Conservation (phyloP, 2,329 filamentous ascomycete genomes). For the Chaetomiaceae sp. region DNA sequence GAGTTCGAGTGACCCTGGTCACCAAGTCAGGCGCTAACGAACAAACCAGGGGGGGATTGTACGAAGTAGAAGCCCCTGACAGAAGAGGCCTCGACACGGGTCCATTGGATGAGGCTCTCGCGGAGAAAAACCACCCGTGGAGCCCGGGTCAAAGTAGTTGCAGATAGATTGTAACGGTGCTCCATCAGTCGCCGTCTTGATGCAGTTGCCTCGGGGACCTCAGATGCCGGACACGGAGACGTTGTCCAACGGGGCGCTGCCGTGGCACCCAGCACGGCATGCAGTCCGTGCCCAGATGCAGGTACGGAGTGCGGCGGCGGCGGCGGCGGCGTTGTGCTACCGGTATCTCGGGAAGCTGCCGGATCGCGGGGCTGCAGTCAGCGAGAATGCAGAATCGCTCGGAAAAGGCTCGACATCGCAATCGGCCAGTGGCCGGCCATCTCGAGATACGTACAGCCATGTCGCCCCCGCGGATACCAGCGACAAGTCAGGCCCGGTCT, state of each 20-base stretch:
- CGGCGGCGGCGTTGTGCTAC: constrained; percentile 7
- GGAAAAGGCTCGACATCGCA: not conserved
- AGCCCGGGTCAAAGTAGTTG: not conserved
- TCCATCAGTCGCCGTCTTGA: not conserved
- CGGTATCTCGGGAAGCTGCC: constrained; percentile 4
- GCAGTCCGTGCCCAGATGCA: constrained; percentile 11
- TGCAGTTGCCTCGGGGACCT: constrained; percentile 6
- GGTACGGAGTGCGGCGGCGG: constrained; percentile 14
- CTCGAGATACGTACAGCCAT: not conserved
- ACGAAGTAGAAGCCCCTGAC: not conserved
- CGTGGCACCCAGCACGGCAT: constrained; percentile 12
- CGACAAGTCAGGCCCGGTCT: not conserved
- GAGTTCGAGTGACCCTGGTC: no score
- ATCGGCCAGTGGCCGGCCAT: not conserved
- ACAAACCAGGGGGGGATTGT: no score
- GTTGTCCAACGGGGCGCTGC: constrained; percentile 5
- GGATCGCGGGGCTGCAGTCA: constrained; percentile 5
- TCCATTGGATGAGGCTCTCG: constrained; percentile 9
- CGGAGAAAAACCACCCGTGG: not conserved
- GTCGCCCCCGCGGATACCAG: not conserved
- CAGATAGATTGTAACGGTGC: not conserved
- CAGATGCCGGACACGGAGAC: not conserved
- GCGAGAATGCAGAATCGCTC: no score
- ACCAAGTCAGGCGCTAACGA: no score
- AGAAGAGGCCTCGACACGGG: not conserved